Base-by-base conservation (phyloP, 345 rosid species). In the Murraya koenigii region DNA sequence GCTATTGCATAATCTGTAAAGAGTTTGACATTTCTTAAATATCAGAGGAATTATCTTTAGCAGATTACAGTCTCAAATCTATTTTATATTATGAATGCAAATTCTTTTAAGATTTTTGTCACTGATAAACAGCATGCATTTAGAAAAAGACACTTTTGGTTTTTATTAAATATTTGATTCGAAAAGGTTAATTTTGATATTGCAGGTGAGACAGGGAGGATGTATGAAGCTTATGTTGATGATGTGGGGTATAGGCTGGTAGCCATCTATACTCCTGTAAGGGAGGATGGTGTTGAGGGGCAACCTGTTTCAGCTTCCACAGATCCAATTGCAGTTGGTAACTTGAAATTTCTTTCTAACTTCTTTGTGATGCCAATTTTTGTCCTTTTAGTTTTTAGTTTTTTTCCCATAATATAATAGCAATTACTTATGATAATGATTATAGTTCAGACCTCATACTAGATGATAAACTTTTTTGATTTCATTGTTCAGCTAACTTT, bases 141-240 rank as follows among this genome's bases (percentile, higher is more conserved):
- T 55, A 62, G 38, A 4, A 11, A 23, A 60, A 0, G 19, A 20
- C 9, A 4, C 32, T 44, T 20, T 66, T 23, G 11, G 39, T 41
- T 44, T 44, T 47, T 47, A 77, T 54, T 47, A 4, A 55, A 64
- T 26, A 28, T 15, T n/a, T 64, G 75, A 35, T 76, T 75, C 39
- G 52, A 66, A 32, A 69, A 81, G 54, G 35, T 77, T 75, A 35
- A 49, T 69, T 73, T 28, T 75, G 79, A 78, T 76, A 54, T 81
- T 85, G 85, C 88, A 93, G 99, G 99, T 75, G 99, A 95, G 85
- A 91, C 88, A 1, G 99, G 93, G 79, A 90, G 89, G 86, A 91
- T 89, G 94, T 95, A 95, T 56, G 98, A 95, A 86, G 97, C 97
- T 75, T 93, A 95, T 89, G 99, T 93, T n/a, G 99, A 95, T 84